These are phyloP conservation scores for Aegle marmelos DNA, from an alignment of 345 rosid genomes.

Conservation along the genomic window DNA sequence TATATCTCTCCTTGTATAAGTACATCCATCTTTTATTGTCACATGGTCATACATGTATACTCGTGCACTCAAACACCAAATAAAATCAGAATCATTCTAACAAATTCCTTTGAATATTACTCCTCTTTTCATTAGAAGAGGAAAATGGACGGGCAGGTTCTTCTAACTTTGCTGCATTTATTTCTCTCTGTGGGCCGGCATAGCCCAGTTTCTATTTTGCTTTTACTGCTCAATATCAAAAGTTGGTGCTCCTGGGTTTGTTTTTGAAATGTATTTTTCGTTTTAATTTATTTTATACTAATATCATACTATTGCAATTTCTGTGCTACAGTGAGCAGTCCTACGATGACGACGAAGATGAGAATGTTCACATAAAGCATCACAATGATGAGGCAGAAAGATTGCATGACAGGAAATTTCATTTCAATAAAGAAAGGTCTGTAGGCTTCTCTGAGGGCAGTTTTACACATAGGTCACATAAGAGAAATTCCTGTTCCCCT, in stretches of 20 bases:
- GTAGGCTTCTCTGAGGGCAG: conserved; percentile 25
- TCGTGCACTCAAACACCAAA: neutral
- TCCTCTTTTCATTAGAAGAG: neutral
- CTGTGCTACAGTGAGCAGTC: conserved; percentile 19
- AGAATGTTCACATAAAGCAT: conserved; percentile 5
- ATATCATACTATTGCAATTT: neutral
- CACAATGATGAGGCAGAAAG: conserved; percentile 21
- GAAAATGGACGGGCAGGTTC: neutral
- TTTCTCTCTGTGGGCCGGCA: neutral
- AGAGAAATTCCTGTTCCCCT: conserved; percentile 15
- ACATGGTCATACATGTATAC: neutral
- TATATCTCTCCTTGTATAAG: neutral
- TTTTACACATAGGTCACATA: conserved; percentile 16
- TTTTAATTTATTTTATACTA: neutral
- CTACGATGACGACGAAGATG: conserved; percentile 11
- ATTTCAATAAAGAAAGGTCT: conserved; percentile 19
- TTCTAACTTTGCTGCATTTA: neutral
- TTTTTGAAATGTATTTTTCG: neutral
- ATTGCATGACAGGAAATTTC: neutral
- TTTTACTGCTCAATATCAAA: neutral
- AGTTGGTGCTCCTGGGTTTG: neutral
- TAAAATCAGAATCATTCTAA: neutral
- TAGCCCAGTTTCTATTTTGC: neutral
- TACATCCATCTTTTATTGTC: neutral
- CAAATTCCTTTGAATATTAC: neutral